Percentiles rank a stretch among this genome's conserved stretches.
These are phyloP conservation scores for Sugiyamaella xylanicola DNA, from an alignment of 1,139 yeast genomes.

Conservation along the genomic window DNA sequence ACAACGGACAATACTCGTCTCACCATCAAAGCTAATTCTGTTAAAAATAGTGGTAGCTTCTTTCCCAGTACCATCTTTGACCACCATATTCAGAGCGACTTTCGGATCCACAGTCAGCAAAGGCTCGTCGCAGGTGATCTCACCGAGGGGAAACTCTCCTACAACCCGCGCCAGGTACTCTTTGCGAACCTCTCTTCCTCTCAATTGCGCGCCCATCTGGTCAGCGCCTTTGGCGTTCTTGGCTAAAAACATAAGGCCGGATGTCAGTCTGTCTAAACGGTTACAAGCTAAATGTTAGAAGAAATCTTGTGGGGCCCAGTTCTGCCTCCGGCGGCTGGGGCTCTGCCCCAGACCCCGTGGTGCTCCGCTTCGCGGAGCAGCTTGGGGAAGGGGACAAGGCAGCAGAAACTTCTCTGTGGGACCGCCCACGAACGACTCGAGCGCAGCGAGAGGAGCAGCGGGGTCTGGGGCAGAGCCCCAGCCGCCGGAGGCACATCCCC, in stretches of 20 bases:
- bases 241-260: slow-evolving; percentile 93
- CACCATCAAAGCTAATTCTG: slow-evolving; percentile 62
- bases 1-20: slow-evolving; percentile 74
- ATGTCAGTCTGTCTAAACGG: slow-evolving; percentile 84
- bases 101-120: slow-evolving; percentile 74
- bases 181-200: slow-evolving; percentile 74
- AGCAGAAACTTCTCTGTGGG: no score
- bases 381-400: no score
- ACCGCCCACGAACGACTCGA: no score
- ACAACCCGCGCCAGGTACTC: slow-evolving; percentile 85
- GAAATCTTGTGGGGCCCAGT: no score
- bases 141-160: slow-evolving; percentile 74
- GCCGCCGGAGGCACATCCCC: no score
- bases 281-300: slow-evolving; percentile 59
- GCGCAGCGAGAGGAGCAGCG: no score
- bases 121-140: slow-evolving; percentile 65
- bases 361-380: no score
- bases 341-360: no score
- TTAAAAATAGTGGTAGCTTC: slow-evolving; percentile 53
- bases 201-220: slow-evolving; percentile 68
- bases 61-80: slow-evolving; percentile 58
- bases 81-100: slow-evolving; percentile 73
- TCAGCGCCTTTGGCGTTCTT: slow-evolving; percentile 83
- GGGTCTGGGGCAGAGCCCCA: no score
- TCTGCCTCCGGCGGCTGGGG: no score